Conservation (phyloP, 192 early-diverging fungal species). For the Kappamyces sp. region DNA sequence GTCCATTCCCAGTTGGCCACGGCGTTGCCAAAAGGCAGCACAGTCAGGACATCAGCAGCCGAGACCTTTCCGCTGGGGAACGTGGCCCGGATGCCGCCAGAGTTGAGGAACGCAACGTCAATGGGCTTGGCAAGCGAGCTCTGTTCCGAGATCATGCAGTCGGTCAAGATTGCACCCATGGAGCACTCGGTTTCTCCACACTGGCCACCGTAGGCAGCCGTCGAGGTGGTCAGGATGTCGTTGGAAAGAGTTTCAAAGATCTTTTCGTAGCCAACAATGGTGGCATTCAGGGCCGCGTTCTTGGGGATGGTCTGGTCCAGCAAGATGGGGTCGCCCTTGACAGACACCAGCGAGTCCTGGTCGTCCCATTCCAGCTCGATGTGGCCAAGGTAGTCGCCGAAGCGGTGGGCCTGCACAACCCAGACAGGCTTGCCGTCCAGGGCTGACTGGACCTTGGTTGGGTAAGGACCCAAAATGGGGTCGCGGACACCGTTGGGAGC, state of each 20-base stretch:
- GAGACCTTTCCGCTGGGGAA: constrained; percentile 53
- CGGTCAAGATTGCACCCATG: constrained; percentile 61
- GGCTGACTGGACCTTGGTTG: constrained; percentile 54
- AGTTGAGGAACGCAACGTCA: constrained; percentile 53
- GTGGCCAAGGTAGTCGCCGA: constrained; percentile 58
- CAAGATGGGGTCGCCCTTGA: constrained; percentile 55
- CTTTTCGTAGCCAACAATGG: constrained; percentile 39
- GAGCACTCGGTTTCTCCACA: constrained; percentile 50
- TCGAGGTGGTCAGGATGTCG: constrained; percentile 38
- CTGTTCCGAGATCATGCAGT: constrained; percentile 47
- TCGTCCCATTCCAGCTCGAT: constrained; percentile 57
- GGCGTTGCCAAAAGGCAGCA: constrained; percentile 62
- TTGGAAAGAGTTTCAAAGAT: constrained; percentile 40
- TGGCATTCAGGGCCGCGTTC: constrained; percentile 26
- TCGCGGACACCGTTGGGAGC: constrained; percentile 21
- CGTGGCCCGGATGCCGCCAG: constrained; percentile 56
- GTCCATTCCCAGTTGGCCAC: constrained; percentile 41
- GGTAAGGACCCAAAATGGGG: constrained; percentile 59
- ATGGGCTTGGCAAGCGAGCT: constrained; percentile 17
- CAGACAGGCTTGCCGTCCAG: constrained; percentile 59
- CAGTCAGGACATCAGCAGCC: constrained; percentile 47
- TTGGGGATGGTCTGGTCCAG: constrained; percentile 47
- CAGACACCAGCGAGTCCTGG: constrained; percentile 44
- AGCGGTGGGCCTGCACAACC: constrained; percentile 64
- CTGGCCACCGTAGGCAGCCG: constrained; percentile 29